These are phyloP conservation scores for Trichosanthes truncata DNA, from an alignment of 306 rosid genomes.

Conservation along the genomic window DNA sequence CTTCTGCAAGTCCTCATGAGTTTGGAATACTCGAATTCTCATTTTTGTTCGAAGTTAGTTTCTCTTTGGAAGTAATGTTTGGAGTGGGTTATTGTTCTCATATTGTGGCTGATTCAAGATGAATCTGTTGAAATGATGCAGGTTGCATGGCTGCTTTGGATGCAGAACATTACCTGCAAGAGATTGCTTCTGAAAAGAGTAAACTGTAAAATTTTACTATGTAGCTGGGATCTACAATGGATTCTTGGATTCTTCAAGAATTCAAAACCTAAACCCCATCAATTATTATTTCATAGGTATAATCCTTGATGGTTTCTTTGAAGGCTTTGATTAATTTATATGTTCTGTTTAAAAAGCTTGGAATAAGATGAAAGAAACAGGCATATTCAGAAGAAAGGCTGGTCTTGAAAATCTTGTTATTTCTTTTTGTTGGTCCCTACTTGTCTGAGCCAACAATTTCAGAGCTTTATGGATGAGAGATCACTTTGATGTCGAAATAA, in stretches of 20 bases:
- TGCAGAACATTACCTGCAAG: slow-evolving; percentile 14
- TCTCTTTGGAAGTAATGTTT: neutral
- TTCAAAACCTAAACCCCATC: neutral
- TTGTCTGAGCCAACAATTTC: too few species aligned
- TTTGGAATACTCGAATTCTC: neutral
- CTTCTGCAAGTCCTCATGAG: neutral
- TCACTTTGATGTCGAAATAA: too few species aligned
- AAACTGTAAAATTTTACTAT: neutral
- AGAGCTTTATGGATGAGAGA: too few species aligned
- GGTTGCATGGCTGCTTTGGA: slow-evolving; percentile 18
- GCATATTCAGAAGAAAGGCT: too few species aligned
- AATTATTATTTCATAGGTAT: neutral
- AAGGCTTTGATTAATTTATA: neutral
- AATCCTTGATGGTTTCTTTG: neutral
- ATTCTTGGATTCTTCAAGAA: neutral
- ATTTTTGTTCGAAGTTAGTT: neutral
- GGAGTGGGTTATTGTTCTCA: neutral
- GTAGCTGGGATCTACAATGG: neutral
- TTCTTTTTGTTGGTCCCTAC: too few species aligned
- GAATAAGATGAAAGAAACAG: too few species aligned
- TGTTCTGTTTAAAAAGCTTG: neutral
- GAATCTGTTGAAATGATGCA: neutral
- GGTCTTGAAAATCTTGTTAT: too few species aligned
- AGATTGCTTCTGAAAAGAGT: neutral
- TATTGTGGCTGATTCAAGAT: neutral